A percentile compares a stretch with the other conserved stretches of the same genome.
phyloP scores from a whole-genome alignment of 345 rosid species.

The Hypericum perforatum region DNA sequence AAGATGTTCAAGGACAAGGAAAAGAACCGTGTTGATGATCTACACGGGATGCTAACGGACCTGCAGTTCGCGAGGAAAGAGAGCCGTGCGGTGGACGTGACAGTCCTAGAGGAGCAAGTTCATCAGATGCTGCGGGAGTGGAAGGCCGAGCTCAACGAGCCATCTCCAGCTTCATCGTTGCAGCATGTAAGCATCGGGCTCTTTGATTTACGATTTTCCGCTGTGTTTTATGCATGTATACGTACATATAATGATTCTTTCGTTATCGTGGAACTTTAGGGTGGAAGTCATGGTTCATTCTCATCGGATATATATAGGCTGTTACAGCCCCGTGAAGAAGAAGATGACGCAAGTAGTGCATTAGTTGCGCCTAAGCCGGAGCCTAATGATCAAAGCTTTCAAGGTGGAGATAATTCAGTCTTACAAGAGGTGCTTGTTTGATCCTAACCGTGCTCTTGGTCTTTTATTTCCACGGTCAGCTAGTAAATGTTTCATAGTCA shows the following conservation, averaged over 20 bases:
- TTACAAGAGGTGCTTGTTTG: constrained; percentile 32
- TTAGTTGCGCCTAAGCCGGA: constrained; percentile 23
- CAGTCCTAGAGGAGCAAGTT: constrained; percentile 57
- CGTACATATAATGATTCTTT: neutral
- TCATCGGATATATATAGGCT: constrained; percentile 49
- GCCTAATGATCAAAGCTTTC: constrained; percentile 21
- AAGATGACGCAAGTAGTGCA: constrained; percentile 77
- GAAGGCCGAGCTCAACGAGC: constrained; percentile 56
- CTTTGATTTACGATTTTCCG: neutral
- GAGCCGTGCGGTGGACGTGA: constrained; percentile 38
- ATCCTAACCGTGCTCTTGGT: neutral
- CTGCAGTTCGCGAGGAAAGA: constrained; percentile 62
- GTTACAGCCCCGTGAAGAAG: constrained; percentile 45
- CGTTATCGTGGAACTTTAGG: constrained; percentile 34
- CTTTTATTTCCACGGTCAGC: neutral
- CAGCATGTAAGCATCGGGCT: constrained; percentile 36
- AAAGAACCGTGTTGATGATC: constrained; percentile 43
- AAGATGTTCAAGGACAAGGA: constrained; percentile 47
- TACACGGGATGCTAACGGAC: constrained; percentile 42
- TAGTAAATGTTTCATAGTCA: constrained; percentile 24
- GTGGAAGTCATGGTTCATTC: constrained; percentile 48
- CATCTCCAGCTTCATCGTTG: constrained; percentile 58
- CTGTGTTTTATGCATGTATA: neutral
- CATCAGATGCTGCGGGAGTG: constrained; percentile 54
- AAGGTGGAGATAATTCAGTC: constrained; percentile 15